Conservation (phyloP, 2,329 filamentous ascomycete genomes). For the Fusarium compactum region DNA sequence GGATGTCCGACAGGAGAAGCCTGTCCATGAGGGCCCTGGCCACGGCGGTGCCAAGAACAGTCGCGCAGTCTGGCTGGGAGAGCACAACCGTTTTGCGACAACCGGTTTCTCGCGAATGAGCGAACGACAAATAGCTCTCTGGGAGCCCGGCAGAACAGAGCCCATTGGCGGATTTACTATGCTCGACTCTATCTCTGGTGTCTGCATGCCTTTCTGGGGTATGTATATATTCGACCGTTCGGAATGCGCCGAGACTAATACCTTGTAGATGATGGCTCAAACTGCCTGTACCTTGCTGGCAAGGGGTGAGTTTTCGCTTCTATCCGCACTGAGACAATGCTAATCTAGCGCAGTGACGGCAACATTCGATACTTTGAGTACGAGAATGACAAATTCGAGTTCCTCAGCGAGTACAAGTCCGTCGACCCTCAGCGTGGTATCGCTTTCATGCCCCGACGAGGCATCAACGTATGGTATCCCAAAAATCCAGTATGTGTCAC, state of each 20-base stretch:
- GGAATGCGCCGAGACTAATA: slow-evolving; percentile 39
- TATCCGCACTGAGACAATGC: neutral
- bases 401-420: slow-evolving; percentile 97
- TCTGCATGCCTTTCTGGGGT: slow-evolving; percentile 99
- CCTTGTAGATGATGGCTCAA: slow-evolving; percentile 83
- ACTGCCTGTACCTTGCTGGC: slow-evolving; percentile 94
- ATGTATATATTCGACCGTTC: slow-evolving; percentile 43
- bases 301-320: slow-evolving; percentile 81
- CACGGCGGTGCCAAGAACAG: slow-evolving; percentile 98
- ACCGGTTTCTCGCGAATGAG: slow-evolving; percentile 99
- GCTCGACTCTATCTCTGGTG: slow-evolving; percentile 94
- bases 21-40: slow-evolving; percentile 84
- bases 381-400: slow-evolving; percentile 98
- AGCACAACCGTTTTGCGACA: slow-evolving; percentile 94
- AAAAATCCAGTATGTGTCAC: slow-evolving; percentile 6
- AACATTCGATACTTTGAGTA: slow-evolving; percentile 99
- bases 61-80: slow-evolving; percentile 95
- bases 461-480: slow-evolving; percentile 78
- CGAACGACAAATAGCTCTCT: slow-evolving; percentile 93
- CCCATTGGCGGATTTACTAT: slow-evolving; percentile 91
- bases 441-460: slow-evolving; percentile 93
- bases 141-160: slow-evolving; percentile 88
- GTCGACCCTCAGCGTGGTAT: slow-evolving; percentile 92
- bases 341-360: slow-evolving; percentile 75
- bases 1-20: slow-evolving; percentile 94